Conservation (phyloP, 106 monocot genomes). For the Chionographis japonica region DNA sequence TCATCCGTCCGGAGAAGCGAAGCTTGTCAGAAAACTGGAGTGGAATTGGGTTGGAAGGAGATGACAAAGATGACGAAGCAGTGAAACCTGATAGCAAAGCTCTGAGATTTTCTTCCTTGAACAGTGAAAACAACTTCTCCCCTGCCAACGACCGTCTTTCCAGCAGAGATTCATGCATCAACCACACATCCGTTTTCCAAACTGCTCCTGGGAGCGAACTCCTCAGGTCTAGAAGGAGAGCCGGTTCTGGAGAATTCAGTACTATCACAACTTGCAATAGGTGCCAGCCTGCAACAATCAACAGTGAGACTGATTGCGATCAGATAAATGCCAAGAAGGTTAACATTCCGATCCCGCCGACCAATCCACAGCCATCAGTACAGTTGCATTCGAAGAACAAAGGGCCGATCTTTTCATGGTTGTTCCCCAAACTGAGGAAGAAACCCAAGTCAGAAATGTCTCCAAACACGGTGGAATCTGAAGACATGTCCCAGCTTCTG, state of each 20-base stretch:
- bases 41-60: conserved; percentile 32
- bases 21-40: conserved; percentile 55
- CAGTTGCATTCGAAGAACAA: conserved; percentile 25
- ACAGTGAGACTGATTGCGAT: conserved; percentile 20
- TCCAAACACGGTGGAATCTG: conserved; percentile 45
- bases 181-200: conserved; percentile 16
- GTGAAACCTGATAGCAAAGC: conserved; percentile 17
- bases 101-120: conserved; percentile 23
- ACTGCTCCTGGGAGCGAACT: conserved; percentile 19
- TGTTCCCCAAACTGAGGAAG: conserved; percentile 48
- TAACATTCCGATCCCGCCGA: conserved; percentile 7
- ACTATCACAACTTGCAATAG: conserved; percentile 36
- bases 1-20: conserved; percentile 38
- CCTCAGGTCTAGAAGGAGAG: conserved; percentile 32
- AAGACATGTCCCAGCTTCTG: conserved; percentile 57
- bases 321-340: conserved; percentile 18
- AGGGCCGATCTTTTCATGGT: conserved; percentile 53
- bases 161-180: conserved; percentile 22
- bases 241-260: conserved; percentile 38
- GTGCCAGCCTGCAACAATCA: conserved; percentile 53
- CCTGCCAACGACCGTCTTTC: conserved; percentile 23
- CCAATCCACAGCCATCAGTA: conserved; percentile 3
- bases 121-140: conserved; percentile 25
- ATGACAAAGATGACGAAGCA: conserved; percentile 31
- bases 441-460: conserved; percentile 54